Evolutionary conservation across 2,329 filamentous ascomycete genomes (phyloP), one percentile per base, ranked within the genome.

Genomic region (Onygenales sp.): DNA sequence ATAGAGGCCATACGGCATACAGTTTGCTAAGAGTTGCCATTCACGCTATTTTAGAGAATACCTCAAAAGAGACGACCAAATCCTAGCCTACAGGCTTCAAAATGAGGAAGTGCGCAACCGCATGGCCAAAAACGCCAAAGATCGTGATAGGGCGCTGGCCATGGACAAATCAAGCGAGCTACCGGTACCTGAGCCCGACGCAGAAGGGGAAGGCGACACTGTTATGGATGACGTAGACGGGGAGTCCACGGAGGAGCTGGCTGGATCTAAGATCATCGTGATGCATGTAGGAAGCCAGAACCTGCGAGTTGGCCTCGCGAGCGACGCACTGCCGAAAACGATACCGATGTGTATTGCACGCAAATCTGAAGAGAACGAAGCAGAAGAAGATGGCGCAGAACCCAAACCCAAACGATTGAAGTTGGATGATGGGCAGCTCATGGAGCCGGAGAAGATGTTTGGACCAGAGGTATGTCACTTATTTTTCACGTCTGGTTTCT

Each of bases 261-360:
- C 88, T 59, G 86, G 90, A 5, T 92, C 90, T 8, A 95, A 92
- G 69, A 86, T 95, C 56, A 92, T 98, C 65, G 87, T 97, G 56
- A 88, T 98, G 62, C 93, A 98, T 66, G 84, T 92, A 2, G 93
- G 93, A 33, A 97, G 92, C 66, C 92, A 97, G 70, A 97, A 97
- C 59, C 74, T 98, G 57, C 84, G 93, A 47, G 91, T 98, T 62
- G 93, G 93, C 0, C 83, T 97, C 56, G 91, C 92, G n/a, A 95
- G 88, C 63, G 93, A 98, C 71, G 92, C 91, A 5, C 75, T 98
- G 4, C 93, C 93, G 6, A 95, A 93, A 72, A 94, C 90, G 1
- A 82, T 97, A 42, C 92, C 93, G 4, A 96, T 95, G 87, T 85
- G 88, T 1, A 85, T 97, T 57, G 93, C 92, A 21, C 84, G 86